Evolutionary conservation across 345 rosid genomes (phyloP), one percentile per base, ranked within the genome.

Genomic region (Limnanthes douglasii): DNA sequence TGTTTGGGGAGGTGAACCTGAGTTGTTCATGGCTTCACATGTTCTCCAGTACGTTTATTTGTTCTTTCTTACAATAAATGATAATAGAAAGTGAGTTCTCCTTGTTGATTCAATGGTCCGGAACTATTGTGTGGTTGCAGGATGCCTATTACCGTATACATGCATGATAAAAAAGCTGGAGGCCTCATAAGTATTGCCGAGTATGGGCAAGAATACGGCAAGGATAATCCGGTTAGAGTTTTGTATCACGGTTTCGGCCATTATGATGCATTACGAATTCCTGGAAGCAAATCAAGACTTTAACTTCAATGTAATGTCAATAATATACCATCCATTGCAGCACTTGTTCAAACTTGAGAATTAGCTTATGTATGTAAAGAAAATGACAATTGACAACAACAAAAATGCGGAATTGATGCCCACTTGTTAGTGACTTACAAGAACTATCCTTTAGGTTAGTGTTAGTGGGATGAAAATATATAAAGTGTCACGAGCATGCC

Each of bases 1-100:
- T 23, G 76, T 79, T 21, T 90, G 98, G 98, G 98, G 98, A 30
- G 98, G 98, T 48, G 98, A 90, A 56, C 98, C 95, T 13, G 95
- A 90, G 54, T 64, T 90, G 66, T 64, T 90, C 64, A 80, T 90
- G 78, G 85, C 95, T 44, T 90, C 98, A 6, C 94, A 77, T 53
- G 98, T 90, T 51, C 95, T 84, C 34, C 54, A 44, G 98, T 90
- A 58, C 57, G 41, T 20, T 12, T 27, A 18, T 41, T 43, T 34
- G 39, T 43, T 34, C 27, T 8, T 13, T 5, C 32, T 15, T 22
- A 5, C 45, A 20, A 7, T 55, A 3, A 5, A 34, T 44, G 31
- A 2, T 31, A 28, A 21, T 4, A 7, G 29, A 25, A 25, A 25
- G 10, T n/a, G n/a, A n/a, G n/a, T n/a, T n/a, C n/a, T n/a, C n/a